Conservation (phyloP, 1,284 basidiomycete genomes). For the Flammula alnicola region DNA sequence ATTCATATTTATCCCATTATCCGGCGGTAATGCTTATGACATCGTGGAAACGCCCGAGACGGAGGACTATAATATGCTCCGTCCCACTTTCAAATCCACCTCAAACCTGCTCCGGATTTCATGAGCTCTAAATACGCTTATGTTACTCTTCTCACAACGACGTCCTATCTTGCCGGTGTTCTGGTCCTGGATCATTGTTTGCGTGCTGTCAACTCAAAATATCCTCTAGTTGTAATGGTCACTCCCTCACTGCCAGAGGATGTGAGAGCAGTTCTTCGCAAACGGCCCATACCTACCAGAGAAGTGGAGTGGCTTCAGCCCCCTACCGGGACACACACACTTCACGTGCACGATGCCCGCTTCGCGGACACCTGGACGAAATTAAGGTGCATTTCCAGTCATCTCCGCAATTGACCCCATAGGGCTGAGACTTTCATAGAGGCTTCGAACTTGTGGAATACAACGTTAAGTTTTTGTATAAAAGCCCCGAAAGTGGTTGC, state of each 20-base stretch:
- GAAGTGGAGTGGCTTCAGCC: constrained; percentile 71
- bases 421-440: constrained; percentile 38
- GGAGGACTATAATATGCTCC: constrained; percentile 24
- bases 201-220: constrained; percentile 67
- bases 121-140: constrained; percentile 41
- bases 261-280: constrained; percentile 58
- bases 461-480: constrained; percentile 58
- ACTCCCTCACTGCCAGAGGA: constrained; percentile 65
- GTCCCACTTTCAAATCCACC: constrained; percentile 12
- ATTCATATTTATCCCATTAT: constrained; percentile 22
- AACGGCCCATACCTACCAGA: constrained; percentile 56
- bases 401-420: neutral
- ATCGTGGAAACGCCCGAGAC: constrained; percentile 33
- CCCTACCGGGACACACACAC: constrained; percentile 49
- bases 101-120: constrained; percentile 14
- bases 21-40: constrained; percentile 23
- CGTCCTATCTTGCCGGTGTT: constrained; percentile 74
- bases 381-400: constrained; percentile 63
- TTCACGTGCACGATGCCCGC: constrained; percentile 60
- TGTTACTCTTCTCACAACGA: constrained; percentile 47
- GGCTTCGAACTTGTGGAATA: constrained; percentile 79
- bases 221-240: constrained; percentile 84
- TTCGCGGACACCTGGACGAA: constrained; percentile 95
- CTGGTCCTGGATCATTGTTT: constrained; percentile 78
- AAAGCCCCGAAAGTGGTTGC: neutral